Conservation (phyloP, 1,139 yeast species). For the Protomyces pachydermus region DNA sequence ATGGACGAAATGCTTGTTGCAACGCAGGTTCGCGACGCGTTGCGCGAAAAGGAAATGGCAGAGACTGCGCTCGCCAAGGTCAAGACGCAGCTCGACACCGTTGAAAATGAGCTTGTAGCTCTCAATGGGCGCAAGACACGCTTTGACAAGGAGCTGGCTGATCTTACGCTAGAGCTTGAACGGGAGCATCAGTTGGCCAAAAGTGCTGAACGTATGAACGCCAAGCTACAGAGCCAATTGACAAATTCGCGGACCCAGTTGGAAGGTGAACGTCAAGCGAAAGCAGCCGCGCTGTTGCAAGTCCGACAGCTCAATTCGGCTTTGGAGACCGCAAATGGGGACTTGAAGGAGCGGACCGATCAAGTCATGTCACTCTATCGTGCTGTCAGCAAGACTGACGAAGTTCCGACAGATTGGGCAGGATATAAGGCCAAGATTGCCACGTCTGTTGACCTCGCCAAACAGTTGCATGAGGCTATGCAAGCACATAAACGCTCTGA, state of each 20-base stretch:
- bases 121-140: neutral
- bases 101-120: slow-evolving; percentile 2
- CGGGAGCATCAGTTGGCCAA: slow-evolving; percentile 20
- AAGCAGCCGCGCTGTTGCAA: slow-evolving; percentile 5
- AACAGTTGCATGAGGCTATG: neutral
- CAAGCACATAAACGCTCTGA: slow-evolving; percentile 6
- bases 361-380: slow-evolving; percentile 9
- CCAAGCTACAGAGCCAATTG: neutral
- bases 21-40: slow-evolving; percentile 18
- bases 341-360: slow-evolving; percentile 9
- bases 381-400: neutral
- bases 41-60: slow-evolving; percentile 3
- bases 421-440: neutral
- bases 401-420: neutral
- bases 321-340: slow-evolving; percentile 1
- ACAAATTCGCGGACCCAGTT: slow-evolving; percentile 3
- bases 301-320: slow-evolving; percentile 1
- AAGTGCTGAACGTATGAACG: slow-evolving; percentile 4
- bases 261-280: slow-evolving; percentile 20
- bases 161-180: slow-evolving; percentile 13
- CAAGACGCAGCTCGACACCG: neutral
- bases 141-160: slow-evolving; percentile 16
- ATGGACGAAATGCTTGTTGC: slow-evolving; percentile 14
- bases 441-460: slow-evolving; percentile 5
- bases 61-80: neutral